These are phyloP conservation scores for Aureobasidium sp. DNA, from an alignment of 2,329 filamentous ascomycete genomes.

Conservation along the genomic window DNA sequence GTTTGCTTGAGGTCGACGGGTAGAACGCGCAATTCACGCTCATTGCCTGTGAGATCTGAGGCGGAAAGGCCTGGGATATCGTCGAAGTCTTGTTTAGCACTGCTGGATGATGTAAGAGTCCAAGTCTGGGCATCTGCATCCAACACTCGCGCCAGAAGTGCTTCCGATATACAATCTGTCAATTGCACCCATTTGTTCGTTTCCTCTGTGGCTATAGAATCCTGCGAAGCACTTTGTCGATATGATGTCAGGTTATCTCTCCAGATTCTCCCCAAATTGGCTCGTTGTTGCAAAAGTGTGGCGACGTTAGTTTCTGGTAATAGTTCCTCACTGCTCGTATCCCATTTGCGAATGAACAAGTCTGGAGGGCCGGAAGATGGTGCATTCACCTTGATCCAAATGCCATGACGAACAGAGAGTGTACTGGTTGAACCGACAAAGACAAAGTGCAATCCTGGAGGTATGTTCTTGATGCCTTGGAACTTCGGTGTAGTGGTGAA, in stretches of 20 bases:
- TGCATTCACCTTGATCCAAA: constrained; percentile 46
- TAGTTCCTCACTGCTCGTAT: constrained; percentile 37
- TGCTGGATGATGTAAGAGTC: constrained; percentile 51
- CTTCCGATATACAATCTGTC: constrained; percentile 40
- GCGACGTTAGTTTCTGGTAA: constrained; percentile 32
- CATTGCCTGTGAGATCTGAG: constrained; percentile 25
- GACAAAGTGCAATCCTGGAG: constrained; percentile 51
- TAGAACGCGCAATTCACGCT: constrained; percentile 44
- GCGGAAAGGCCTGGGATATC: constrained; percentile 48
- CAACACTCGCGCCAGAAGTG: constrained; percentile 42
- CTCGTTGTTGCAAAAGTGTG: constrained; percentile 41
- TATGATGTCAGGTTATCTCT: constrained; percentile 42
- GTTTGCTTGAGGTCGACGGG: constrained; percentile 53
- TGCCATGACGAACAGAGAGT: constrained; percentile 51
- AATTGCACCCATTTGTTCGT: constrained; percentile 45
- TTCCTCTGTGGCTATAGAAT: constrained; percentile 28
- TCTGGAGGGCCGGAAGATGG: constrained; percentile 20
- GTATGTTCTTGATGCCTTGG: constrained; percentile 51
- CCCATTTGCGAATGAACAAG: constrained; percentile 51
- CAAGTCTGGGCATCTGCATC: constrained; percentile 40
- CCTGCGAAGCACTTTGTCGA: constrained; percentile 31
- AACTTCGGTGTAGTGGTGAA: constrained; percentile 56
- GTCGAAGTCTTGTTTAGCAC: constrained; percentile 48
- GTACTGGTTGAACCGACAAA: constrained; percentile 51
- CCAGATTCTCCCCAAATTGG: constrained; percentile 49